Evolutionary conservation across 1,284 basidiomycete species (phyloP).

Genomic region (Ceratobasidium sp.): DNA sequence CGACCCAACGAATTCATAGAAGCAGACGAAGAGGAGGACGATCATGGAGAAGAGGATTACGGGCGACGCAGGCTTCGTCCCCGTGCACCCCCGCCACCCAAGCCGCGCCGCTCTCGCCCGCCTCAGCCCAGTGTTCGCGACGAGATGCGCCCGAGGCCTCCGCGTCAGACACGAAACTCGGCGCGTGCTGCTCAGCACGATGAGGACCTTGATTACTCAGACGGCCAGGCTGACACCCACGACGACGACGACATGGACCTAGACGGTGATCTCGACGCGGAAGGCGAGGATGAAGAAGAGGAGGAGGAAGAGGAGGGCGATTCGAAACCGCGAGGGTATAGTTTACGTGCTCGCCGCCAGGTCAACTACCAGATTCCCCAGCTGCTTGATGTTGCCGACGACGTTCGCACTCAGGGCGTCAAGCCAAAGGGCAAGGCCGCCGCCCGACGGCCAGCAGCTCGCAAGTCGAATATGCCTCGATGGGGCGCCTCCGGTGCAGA

Average conservation of each 20-base stretch:
- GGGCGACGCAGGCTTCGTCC: constrained; percentile 40
- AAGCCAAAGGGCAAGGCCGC: constrained; percentile 55
- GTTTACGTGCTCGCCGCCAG: constrained; percentile 71
- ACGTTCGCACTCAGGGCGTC: constrained; percentile 51
- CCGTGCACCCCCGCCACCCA: constrained; percentile 24
- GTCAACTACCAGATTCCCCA: constrained; percentile 83
- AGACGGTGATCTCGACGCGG: constrained; percentile 43
- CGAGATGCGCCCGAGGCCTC: constrained; percentile 37
- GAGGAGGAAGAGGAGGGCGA: constrained; percentile 58
- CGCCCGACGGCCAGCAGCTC: constrained; percentile 52
- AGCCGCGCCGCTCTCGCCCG: constrained; percentile 31
- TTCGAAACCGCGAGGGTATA: constrained; percentile 64
- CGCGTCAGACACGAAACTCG: constrained; percentile 44
- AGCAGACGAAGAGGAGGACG: constrained; percentile 48
- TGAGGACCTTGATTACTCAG: constrained; percentile 41
- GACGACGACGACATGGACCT: constrained; percentile 49
- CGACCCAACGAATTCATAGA: constrained; percentile 45
- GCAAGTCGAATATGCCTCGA: constrained; percentile 65
- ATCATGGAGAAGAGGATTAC: constrained; percentile 45
- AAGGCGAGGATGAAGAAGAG: constrained; percentile 60
- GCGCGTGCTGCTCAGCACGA: constrained; percentile 28
- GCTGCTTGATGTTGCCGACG: constrained; percentile 72
- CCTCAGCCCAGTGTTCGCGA: constrained; percentile 38
- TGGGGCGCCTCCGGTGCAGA: constrained; percentile 84
- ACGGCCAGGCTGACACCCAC: constrained; percentile 42